Evolutionary conservation across 371 early-diverging fungal genomes (phyloP), one percentile per base, ranked within the genome.

Genomic region (Rhizopus arrhizus): DNA sequence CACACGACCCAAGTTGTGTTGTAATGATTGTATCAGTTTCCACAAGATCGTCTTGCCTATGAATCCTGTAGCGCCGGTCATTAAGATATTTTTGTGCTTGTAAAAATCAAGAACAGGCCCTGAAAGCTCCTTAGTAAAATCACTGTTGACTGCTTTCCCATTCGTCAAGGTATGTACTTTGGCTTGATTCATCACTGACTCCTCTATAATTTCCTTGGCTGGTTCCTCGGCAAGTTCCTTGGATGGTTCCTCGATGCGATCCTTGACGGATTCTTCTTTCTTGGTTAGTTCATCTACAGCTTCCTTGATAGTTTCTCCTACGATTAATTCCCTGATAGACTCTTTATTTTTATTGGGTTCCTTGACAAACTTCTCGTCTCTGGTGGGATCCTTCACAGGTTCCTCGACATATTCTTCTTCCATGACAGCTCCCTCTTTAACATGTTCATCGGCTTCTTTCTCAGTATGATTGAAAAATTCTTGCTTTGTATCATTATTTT

Each of bases 1-100:
- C 8, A 81, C 71, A 28, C 46, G 58, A 16, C 72, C 81, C 9
- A 81, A 28, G 28, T 65, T 60, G 11, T 62, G 55, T 12, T 73
- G 68, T 9, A 81, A 45, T 0, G 81, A 65, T 3, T 72, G 65
- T 29, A 86, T 61, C 13, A 84, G 47, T 53, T 84, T 81, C 70
- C 82, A 83, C 13, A 86, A 64, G 28, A 86, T 74, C 0, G 83
- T 77, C 58, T 86, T 86, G 43, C 87, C 87, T 16, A 86, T 77
- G 57, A 84, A 86, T 7, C 85, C 87, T 0, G 87, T 86, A 3
- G 77, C 81, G 3, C 87, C 87, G 16, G 87, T 86, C 57, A 86
- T 58, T 13, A 86, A 64, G 45, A 86, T 69, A 29, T 67, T 69
- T 55, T 77, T 72, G 43, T 67, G 53, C 33, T 50, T 62, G 56